A percentile compares a stretch with the other conserved stretches of the same genome.
Evolutionary conservation across 176 grass and related monocot genomes (phyloP).

Genomic region (Juncus effusus): DNA sequence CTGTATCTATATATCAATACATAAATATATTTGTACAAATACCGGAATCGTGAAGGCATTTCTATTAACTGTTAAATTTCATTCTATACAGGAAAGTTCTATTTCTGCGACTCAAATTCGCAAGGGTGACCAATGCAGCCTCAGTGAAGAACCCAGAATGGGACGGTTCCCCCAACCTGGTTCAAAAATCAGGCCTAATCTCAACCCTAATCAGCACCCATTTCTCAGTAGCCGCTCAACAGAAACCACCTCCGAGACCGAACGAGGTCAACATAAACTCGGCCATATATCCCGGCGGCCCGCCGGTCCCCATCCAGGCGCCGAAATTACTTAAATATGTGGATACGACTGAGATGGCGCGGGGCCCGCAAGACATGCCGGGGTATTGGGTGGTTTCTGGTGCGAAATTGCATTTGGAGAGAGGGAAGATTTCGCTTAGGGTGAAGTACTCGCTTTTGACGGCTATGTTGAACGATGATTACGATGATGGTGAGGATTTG

Average conservation of each 20-base stretch:
- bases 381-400: constrained; percentile 96
- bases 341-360: constrained; percentile 73
- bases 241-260: constrained; percentile 54
- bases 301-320: constrained; percentile 67
- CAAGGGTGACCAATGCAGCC: constrained; percentile 43
- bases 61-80: no score
- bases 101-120: constrained; percentile 73
- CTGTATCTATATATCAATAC: no score
- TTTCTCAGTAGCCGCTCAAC: constrained; percentile 59
- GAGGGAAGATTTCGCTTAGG: constrained; percentile 75
- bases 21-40: no score
- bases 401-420: constrained; percentile 81
- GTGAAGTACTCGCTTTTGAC: constrained; percentile 78
- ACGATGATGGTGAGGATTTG: constrained; percentile 56
- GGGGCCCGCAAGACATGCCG: constrained; percentile 77
- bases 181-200: constrained; percentile 87
- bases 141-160: constrained; percentile 55
- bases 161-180: constrained; percentile 81
- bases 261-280: constrained; percentile 90
- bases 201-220: constrained; percentile 93
- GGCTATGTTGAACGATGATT: constrained; percentile 56
- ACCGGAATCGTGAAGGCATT: no score
- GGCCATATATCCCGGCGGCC: constrained; percentile 78
- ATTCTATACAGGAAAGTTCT: constrained; percentile 59
- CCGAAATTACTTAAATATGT: constrained; percentile 84